Evolutionary conservation across 352 stramenopile species (phyloP).

Genomic region (Salisapilia sapeloensis): DNA sequence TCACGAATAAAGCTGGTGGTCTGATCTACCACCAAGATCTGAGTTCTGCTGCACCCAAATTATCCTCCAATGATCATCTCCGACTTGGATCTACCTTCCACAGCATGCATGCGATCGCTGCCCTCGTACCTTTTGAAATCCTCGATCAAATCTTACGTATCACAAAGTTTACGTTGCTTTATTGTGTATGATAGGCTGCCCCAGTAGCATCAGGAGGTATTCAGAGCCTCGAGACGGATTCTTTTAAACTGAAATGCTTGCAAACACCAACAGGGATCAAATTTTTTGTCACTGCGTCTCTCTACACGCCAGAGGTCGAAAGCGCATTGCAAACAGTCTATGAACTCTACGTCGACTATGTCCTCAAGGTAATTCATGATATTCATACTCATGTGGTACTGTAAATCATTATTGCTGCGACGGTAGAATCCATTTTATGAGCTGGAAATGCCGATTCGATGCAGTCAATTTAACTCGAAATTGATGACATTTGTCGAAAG

Average conservation of each 20-base stretch:
- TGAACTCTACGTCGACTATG: conserved; percentile 90
- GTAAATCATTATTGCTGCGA: neutral
- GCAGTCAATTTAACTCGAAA: conserved; percentile 81
- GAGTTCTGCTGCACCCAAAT: conserved; percentile 57
- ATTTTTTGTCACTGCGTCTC: conserved; percentile 86
- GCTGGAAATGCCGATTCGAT: conserved; percentile 90
- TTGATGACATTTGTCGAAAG: conserved; percentile 82
- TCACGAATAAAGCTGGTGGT: conserved; percentile 89
- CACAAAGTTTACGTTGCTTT: conserved; percentile 1
- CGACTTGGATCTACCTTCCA: conserved; percentile 90
- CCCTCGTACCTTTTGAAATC: conserved; percentile 17
- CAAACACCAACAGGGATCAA: conserved; percentile 87
- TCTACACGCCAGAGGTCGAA: conserved; percentile 74
- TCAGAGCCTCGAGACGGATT: conserved; percentile 82
- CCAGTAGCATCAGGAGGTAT: conserved; percentile 77
- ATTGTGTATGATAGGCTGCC: conserved; percentile 21
- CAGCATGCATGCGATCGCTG: conserved; percentile 86
- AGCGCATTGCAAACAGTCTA: conserved; percentile 79
- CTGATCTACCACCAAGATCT: conserved; percentile 89
- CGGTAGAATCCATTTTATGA: conserved; percentile 89
- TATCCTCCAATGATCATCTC: conserved; percentile 86
- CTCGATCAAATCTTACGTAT: neutral
- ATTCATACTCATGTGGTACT: neutral
- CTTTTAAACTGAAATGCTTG: conserved; percentile 86
- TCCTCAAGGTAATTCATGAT: conserved; percentile 74